Conservation (phyloP, 495 filamentous ascomycete genomes). For the Cryomyces minteri region DNA sequence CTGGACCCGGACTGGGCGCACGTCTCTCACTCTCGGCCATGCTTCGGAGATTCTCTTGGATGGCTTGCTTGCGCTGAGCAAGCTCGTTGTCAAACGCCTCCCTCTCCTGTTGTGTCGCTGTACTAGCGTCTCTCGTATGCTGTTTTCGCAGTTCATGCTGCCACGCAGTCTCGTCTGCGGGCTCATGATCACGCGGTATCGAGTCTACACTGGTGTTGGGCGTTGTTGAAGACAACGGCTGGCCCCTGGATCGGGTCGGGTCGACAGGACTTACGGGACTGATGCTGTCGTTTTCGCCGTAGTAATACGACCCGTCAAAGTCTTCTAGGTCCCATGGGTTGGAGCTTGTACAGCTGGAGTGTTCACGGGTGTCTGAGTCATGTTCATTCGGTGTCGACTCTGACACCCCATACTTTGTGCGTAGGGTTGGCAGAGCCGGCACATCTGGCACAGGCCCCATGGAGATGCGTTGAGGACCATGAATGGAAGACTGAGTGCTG, state of each 20-base stretch:
- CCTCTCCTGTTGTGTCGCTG: constrained; percentile 43
- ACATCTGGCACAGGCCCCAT: too few species aligned
- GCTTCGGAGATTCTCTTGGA: constrained; percentile 64
- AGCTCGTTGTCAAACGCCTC: constrained; percentile 71
- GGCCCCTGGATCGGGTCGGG: constrained; percentile 4
- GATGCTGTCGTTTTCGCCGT: constrained; percentile 16
- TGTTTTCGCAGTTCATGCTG: constrained; percentile 22
- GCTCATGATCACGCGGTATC: too few species aligned
- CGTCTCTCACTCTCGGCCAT: constrained; percentile 48
- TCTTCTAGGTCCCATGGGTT: constrained; percentile 37
- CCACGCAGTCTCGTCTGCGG: constrained; percentile 14
- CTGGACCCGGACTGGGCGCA: constrained; percentile 30
- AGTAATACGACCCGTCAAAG: constrained; percentile 21
- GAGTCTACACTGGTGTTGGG: neutral
- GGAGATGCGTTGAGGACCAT: constrained; percentile 21
- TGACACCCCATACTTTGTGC: constrained; percentile 1
- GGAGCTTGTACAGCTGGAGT: constrained; percentile 21
- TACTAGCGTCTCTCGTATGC: constrained; percentile 35
- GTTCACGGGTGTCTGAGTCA: constrained; percentile 14
- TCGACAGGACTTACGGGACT: constrained; percentile 12
- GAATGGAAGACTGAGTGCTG: constrained; percentile 67
- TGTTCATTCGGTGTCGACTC: constrained; percentile 9
- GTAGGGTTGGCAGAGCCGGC: neutral
- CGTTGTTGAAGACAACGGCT: constrained; percentile 1
- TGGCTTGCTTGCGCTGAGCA: constrained; percentile 52